These are phyloP conservation scores for Bothriochloa decipiens DNA, from an alignment of 176 grass and related monocot species.

Conservation along the genomic window DNA sequence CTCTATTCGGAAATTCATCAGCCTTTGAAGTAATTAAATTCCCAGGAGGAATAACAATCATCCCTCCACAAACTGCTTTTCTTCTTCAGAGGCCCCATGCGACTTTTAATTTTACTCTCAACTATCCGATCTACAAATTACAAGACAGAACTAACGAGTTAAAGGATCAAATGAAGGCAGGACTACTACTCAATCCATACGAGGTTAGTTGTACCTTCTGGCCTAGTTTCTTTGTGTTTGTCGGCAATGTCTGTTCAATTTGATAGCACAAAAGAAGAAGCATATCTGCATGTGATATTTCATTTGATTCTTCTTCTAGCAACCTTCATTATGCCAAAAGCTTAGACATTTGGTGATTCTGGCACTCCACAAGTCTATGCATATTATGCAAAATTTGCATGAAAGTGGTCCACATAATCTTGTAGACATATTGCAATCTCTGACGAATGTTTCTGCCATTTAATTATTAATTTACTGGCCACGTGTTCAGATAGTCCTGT, in stretches of 20 bases:
- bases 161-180: constrained; percentile 93
- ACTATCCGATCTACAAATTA: constrained; percentile 92
- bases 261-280: neutral
- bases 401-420: neutral
- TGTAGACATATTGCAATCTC: constrained; percentile 5
- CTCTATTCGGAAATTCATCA: constrained; percentile 88
- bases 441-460: neutral
- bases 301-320: neutral
- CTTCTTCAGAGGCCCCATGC: constrained; percentile 74
- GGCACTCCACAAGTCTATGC: neutral
- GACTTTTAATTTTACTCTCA: constrained; percentile 93
- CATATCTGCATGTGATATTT: neutral
- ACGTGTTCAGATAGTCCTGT: neutral
- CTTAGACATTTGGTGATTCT: neutral
- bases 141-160: constrained; percentile 72
- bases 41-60: constrained; percentile 92
- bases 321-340: constrained; percentile 6
- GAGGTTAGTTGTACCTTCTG: constrained; percentile 62
- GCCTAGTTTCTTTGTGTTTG: neutral
- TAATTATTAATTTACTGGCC: constrained; percentile 18
- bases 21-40: constrained; percentile 87
- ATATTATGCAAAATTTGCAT: neutral
- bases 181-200: constrained; percentile 69
- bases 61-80: constrained; percentile 81
- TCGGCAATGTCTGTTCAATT: neutral